Evolutionary conservation across 371 early-diverging fungal species (phyloP), one percentile per base, ranked within the genome.

Genomic region (Zopfochytrium polystomum): DNA sequence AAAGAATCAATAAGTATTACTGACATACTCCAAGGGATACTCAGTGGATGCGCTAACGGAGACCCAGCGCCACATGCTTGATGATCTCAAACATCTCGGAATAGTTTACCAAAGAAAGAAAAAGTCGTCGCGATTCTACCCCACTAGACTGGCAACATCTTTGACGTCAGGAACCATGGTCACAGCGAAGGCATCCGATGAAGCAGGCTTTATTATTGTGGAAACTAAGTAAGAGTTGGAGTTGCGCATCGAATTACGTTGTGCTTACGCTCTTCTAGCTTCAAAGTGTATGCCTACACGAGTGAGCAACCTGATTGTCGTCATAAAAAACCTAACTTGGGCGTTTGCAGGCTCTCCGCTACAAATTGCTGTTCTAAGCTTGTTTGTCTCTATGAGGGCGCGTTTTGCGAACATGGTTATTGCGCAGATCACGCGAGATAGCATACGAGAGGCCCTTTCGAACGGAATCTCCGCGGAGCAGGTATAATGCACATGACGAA

Each of bases 381-480:
- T 99, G 55, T 99, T 99, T 80, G 87, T 90, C 7, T 80, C 87
- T 31, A 71, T 96, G 25, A 83, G 88, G 61, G 80, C 85, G 20
- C 86, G 93, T 23, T 96, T 99, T 68, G 84, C 90, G 33, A 98
- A 98, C 77, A 88, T 99, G 88, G 92, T 98, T 0, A 85, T 91
- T 20, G 98, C 94, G 0, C 80, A 83, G 1, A 82, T 99, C 30
- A 95, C 93, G 1, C 85, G 99, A 50, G 96, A 97, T 49, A 91
- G 92, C 62, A 85, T 99, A 35, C 77, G 90, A 20, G 82, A 85
- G 34, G 99, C 99, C 0, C 74, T 97, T 26, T 57, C 77, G 26
- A 91, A 92, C 25, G 99, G 99, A 7, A 99, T 99, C 60, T 93
- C 97, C 0, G 94, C 98, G 3, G 90, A 92, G 31, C 99, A 99